Conservation (phyloP, 768 basidiomycete genomes). For the Lactarius akahatsu region DNA sequence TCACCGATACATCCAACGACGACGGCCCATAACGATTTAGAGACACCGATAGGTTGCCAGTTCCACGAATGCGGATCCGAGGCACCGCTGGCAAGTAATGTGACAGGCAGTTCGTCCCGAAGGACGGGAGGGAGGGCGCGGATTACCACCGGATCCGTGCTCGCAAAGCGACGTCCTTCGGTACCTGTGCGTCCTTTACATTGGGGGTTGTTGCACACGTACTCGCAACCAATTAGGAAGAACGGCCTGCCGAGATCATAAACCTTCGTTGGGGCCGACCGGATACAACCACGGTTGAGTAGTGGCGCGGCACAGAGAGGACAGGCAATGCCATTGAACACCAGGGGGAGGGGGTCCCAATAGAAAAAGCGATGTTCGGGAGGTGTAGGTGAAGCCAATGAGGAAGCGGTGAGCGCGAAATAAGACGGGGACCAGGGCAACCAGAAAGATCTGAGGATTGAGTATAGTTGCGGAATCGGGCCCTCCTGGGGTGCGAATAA, state of each 20-base stretch:
- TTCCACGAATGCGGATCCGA: slow-evolving; percentile 59
- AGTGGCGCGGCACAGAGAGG: slow-evolving; percentile 62
- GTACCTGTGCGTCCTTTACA: slow-evolving; percentile 46
- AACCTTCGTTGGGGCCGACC: slow-evolving; percentile 70
- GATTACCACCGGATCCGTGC: slow-evolving; percentile 70
- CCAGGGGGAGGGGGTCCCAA: slow-evolving; percentile 82
- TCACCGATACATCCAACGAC: slow-evolving; percentile 57
- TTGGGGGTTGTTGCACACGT: slow-evolving; percentile 54
- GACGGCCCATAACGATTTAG: slow-evolving; percentile 69
- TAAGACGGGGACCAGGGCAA: slow-evolving; percentile 76
- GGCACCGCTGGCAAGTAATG: slow-evolving; percentile 53
- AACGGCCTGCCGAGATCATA: slow-evolving; percentile 80
- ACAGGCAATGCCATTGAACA: slow-evolving; percentile 80
- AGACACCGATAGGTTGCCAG: slow-evolving; percentile 76
- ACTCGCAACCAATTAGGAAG: slow-evolving; percentile 84
- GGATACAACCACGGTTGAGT: slow-evolving; percentile 68
- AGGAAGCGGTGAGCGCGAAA: slow-evolving; percentile 72
- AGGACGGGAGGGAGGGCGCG: slow-evolving; percentile 66
- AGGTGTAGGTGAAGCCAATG: slow-evolving; percentile 63
- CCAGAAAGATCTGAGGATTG: slow-evolving; percentile 82
- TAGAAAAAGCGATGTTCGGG: slow-evolving; percentile 80
- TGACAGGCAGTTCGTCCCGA: slow-evolving; percentile 73
- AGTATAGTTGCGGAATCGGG: slow-evolving; percentile 68
- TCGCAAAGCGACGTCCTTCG: slow-evolving; percentile 66
- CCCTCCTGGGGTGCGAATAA: slow-evolving; percentile 46